A percentile compares a stretch with the other conserved stretches of the same genome.
Evolutionary conservation across 108 stramenopile species (phyloP).

Genomic region (Nitzschia sp.): DNA sequence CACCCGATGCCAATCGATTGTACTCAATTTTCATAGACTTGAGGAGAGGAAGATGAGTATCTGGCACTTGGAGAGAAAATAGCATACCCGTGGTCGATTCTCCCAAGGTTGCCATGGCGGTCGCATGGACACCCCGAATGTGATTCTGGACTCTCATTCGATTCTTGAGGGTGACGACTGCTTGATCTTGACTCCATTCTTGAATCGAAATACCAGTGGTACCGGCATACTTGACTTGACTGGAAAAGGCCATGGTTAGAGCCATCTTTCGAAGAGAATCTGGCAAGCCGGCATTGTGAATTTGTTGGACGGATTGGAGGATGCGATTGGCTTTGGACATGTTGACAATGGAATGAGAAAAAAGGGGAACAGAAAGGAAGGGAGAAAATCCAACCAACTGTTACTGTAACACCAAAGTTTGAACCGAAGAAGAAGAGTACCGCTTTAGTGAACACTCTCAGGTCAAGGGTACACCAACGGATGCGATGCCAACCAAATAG

Average conservation of each 20-base stretch:
- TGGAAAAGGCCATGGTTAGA: slow-evolving; percentile 19
- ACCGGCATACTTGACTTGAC: slow-evolving; percentile 49
- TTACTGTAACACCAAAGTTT: too few relatives aligned
- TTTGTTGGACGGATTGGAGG: slow-evolving; percentile 4
- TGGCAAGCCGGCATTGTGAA: slow-evolving; percentile 9
- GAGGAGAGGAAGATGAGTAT: slow-evolving; percentile 51
- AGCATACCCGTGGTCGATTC: slow-evolving; percentile 60
- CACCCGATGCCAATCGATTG: slow-evolving; percentile 34
- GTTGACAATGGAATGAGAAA: neutral
- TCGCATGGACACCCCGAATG: slow-evolving; percentile 60
- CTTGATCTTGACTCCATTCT: slow-evolving; percentile 27
- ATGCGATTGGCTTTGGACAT: slow-evolving; percentile 7
- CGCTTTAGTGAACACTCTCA: too few relatives aligned
- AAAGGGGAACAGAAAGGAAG: too few relatives aligned
- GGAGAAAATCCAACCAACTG: too few relatives aligned
- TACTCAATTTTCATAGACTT: slow-evolving; percentile 56
- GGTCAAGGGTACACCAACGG: too few relatives aligned
- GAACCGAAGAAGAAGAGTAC: too few relatives aligned
- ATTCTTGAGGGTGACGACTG: slow-evolving; percentile 24
- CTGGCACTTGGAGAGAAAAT: slow-evolving; percentile 58
- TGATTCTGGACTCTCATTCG: slow-evolving; percentile 53
- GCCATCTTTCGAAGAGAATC: neutral
- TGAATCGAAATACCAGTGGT: slow-evolving; percentile 52
- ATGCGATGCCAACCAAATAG: too few relatives aligned
- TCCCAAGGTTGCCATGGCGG: slow-evolving; percentile 55